Evolutionary conservation across 495 filamentous ascomycete species (phyloP).

Genomic region (Staphylotrichum longicolle): DNA sequence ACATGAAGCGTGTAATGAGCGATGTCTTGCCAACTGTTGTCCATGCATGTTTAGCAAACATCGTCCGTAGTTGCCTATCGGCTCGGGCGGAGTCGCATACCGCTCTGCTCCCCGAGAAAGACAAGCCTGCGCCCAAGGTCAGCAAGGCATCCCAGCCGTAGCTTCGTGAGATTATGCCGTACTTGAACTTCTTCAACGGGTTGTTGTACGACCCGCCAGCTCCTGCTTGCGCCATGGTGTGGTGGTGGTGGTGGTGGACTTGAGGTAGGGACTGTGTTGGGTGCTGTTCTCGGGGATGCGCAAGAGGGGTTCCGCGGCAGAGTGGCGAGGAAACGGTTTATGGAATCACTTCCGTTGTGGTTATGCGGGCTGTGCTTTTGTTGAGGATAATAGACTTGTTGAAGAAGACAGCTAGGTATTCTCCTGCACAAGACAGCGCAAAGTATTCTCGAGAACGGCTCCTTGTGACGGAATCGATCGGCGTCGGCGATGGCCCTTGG

Average conservation of each 20-base stretch:
- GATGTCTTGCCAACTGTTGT: conserved; percentile 94
- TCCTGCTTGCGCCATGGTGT: conserved; percentile 50
- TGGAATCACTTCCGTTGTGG: too few relatives aligned
- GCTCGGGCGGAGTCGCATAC: conserved; percentile 51
- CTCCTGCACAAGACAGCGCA: conserved; percentile 2
- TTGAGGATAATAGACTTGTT: neutral
- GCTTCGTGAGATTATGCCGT: conserved; percentile 14
- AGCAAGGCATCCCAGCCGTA: conserved; percentile 11
- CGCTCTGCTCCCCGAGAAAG: conserved; percentile 96
- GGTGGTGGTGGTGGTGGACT: conserved; percentile 8
- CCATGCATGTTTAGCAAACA: conserved; percentile 22
- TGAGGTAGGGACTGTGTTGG: neutral
- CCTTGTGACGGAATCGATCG: conserved; percentile 11
- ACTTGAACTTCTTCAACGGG: conserved; percentile 99
- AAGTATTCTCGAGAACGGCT: conserved; percentile 1
- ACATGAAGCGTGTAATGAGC: conserved; percentile 98
- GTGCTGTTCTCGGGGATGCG: conserved; percentile 10
- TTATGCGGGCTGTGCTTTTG: neutral
- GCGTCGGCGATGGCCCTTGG: neutral
- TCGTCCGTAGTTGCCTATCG: conserved; percentile 7
- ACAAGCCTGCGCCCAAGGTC: conserved; percentile 64
- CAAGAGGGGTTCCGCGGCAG: neutral
- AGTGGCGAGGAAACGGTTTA: neutral
- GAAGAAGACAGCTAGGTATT: conserved; percentile 3
- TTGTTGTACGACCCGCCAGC: conserved; percentile 91